Conservation (phyloP, 2,329 filamentous ascomycete genomes). For the Sordariomycetes sp. region DNA sequence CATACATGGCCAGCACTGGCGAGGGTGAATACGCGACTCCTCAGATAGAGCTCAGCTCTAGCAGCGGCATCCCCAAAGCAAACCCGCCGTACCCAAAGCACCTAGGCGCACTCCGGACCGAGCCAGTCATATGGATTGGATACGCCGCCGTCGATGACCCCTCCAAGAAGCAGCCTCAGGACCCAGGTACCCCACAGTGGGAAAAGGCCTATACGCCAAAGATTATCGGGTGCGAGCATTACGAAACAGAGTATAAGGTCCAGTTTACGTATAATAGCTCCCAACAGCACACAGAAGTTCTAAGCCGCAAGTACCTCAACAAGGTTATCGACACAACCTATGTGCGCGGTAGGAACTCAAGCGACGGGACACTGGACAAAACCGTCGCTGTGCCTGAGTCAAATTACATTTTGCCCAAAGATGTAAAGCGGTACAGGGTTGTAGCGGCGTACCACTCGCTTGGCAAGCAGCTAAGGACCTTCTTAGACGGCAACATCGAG, state of each 20-base stretch:
- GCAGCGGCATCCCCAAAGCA: constrained; percentile 15
- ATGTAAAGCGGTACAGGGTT: constrained; percentile 14
- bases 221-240: constrained; percentile 22
- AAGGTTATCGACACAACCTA: constrained; percentile 18
- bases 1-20: constrained; percentile 17
- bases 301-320: constrained; percentile 10
- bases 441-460: constrained; percentile 21
- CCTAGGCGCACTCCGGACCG: constrained; percentile 21
- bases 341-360: constrained; percentile 9
- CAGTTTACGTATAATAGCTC: constrained; percentile 15
- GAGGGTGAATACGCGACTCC: constrained; percentile 16
- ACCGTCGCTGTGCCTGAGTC: constrained; percentile 14
- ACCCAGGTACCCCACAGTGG: constrained; percentile 14
- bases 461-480: constrained; percentile 16
- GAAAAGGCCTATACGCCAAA: constrained; percentile 18
- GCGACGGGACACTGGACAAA: constrained; percentile 21
- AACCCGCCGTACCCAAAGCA: constrained; percentile 12
- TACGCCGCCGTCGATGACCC: constrained; percentile 15
- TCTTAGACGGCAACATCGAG: constrained; percentile 19
- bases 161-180: constrained; percentile 9
- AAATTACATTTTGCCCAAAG: constrained; percentile 15
- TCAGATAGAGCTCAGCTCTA: constrained; percentile 15
- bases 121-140: constrained; percentile 23
- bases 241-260: constrained; percentile 20
- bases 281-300: constrained; percentile 12